A percentile compares a stretch with the other conserved stretches of the same genome.
Evolutionary conservation across 169 alveolate genomes (phyloP).

Genomic region (Plasmodium coatneyi): DNA sequence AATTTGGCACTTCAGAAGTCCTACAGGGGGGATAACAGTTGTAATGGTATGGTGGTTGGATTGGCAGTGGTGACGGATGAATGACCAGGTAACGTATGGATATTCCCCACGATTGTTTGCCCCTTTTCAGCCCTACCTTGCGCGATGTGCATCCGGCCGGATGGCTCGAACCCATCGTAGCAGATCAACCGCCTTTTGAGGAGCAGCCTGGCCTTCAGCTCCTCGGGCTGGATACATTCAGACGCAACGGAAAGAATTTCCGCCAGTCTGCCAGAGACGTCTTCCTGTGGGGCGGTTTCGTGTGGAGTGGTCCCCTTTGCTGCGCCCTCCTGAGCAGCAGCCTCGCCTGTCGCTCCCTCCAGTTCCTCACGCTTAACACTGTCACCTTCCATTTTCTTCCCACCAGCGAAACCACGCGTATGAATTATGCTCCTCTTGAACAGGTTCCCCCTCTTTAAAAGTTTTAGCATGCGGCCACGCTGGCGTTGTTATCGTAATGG

Average conservation of each 20-base stretch:
- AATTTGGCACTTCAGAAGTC: constrained; percentile 85
- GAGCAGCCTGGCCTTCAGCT: constrained; percentile 31
- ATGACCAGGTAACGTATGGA: neutral
- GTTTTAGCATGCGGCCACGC: constrained; percentile 13
- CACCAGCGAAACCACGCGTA: neutral
- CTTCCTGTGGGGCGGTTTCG: constrained; percentile 22
- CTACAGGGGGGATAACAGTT: neutral
- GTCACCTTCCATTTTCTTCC: constrained; percentile 16
- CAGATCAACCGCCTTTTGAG: constrained; percentile 83
- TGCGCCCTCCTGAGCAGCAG: neutral
- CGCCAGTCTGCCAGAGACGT: constrained; percentile 76
- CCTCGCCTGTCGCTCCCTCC: neutral
- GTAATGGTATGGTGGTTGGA: too few relatives aligned
- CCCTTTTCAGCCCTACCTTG: constrained; percentile 89
- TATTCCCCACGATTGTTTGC: neutral
- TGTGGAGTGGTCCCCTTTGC: constrained; percentile 30
- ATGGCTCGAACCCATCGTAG: constrained; percentile 99
- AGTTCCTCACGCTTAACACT: constrained; percentile 25
- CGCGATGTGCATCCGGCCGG: constrained; percentile 99
- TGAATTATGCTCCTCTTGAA: constrained; percentile 9
- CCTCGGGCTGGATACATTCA: constrained; percentile 87
- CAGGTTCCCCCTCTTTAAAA: neutral
- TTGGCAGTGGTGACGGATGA: too few relatives aligned
- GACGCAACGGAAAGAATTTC: constrained; percentile 84
- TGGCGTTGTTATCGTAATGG: neutral